These are phyloP conservation scores for Jacaranda copaia DNA, from an alignment of 257 asterid species.

Conservation along the genomic window DNA sequence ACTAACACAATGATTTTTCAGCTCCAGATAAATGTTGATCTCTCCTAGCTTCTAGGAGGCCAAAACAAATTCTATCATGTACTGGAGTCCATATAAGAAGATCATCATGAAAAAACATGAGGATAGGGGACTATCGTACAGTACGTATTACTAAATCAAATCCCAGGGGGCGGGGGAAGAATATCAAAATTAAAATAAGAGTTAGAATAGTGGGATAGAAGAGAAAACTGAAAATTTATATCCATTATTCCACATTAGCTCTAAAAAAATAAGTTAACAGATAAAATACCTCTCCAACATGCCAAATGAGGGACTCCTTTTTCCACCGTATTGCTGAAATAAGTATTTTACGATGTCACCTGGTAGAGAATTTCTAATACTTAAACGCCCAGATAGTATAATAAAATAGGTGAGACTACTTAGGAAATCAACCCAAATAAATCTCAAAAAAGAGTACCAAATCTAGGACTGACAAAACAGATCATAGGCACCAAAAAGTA, in stretches of 20 bases:
- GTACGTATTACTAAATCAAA: neutral
- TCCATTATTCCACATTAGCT: neutral
- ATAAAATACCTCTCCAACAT: constrained; percentile 68
- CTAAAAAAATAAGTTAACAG: neutral
- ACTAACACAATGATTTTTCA: neutral
- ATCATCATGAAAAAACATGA: neutral
- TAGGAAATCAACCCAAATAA: neutral
- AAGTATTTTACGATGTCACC: constrained; percentile 79
- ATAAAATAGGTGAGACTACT: neutral
- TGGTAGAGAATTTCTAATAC: constrained; percentile 34
- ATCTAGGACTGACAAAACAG: neutral
- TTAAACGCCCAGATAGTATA: constrained; percentile 3
- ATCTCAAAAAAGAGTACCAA: neutral
- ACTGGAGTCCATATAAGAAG: neutral
- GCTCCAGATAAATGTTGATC: neutral
- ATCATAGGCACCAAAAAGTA: neutral
- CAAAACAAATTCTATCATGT: neutral
- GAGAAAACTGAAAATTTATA: neutral
- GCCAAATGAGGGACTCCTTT: constrained; percentile 67
- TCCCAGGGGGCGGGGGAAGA: neutral
- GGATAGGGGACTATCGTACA: neutral
- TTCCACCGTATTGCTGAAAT: constrained; percentile 76
- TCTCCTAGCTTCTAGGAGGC: neutral
- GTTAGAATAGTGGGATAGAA: neutral
- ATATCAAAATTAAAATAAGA: neutral